phyloP scores from a whole-genome alignment of 768 basidiomycete species.

The Auriscalpium microsporum region DNA sequence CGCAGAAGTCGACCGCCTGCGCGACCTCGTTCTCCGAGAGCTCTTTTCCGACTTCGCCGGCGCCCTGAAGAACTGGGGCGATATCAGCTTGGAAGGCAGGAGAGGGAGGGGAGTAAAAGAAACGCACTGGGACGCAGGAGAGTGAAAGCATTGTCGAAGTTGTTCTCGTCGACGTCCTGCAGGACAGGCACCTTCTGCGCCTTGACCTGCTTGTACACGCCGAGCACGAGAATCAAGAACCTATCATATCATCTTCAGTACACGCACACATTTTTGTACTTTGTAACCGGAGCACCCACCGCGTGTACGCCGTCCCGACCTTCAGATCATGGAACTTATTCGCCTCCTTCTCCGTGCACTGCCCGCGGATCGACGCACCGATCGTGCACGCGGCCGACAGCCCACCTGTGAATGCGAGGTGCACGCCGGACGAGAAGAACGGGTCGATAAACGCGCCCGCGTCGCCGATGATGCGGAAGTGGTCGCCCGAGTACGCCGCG shows the following conservation, averaged over 20 bases:
- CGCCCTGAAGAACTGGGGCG: conserved; percentile 54
- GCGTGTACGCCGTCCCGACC: conserved; percentile 38
- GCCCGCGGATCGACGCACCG: conserved; percentile 38
- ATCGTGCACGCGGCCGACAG: conserved; percentile 40
- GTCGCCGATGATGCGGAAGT: conserved; percentile 28
- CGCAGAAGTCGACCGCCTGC: conserved; percentile 72
- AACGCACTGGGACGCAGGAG: conserved; percentile 36
- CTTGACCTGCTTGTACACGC: conserved; percentile 38
- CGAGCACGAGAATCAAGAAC: conserved; percentile 22
- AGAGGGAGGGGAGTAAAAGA: no score
- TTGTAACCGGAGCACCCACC: conserved; percentile 20
- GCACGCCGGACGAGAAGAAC: conserved; percentile 51
- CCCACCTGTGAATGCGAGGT: conserved; percentile 42
- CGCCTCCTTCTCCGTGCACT: conserved; percentile 35
- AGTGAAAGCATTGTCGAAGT: conserved; percentile 36
- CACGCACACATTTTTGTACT: not conserved
- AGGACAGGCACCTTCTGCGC: conserved; percentile 31
- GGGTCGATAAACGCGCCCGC: conserved; percentile 54
- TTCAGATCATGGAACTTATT: conserved; percentile 33
- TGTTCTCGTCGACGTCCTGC: conserved; percentile 32
- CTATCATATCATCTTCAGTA: not conserved
- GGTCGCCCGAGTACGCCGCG: conserved; percentile 22
- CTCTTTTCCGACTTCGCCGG: conserved; percentile 65
- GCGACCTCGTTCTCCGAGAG: conserved; percentile 69
- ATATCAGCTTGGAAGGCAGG: no score